Conservation (phyloP, 1,139 yeast species). For the Debaryomycetaceae sp. region DNA sequence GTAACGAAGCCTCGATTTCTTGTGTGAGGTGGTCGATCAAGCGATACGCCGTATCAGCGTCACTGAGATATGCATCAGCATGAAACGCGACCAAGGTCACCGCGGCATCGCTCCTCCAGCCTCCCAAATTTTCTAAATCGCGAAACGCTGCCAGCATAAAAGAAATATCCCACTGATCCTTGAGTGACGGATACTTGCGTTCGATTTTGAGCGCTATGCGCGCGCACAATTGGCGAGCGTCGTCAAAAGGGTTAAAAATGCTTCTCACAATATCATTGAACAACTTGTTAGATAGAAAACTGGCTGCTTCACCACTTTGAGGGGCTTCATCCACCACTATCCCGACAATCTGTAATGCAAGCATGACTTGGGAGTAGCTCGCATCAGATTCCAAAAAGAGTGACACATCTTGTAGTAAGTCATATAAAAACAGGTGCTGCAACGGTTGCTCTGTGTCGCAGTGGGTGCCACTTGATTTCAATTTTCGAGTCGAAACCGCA, state of each 20-base stretch:
- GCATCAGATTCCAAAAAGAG: conserved; percentile 39
- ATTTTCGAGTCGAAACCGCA: conserved; percentile 38
- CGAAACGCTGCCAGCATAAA: not conserved
- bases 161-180: conserved; percentile 20
- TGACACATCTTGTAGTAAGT: not conserved
- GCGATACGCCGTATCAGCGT: conserved; percentile 6
- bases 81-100: conserved; percentile 52
- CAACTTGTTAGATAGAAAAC: not conserved
- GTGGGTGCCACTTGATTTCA: not conserved
- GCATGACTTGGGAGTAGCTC: conserved; percentile 51
- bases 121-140: conserved; percentile 35
- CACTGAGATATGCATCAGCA: conserved; percentile 13
- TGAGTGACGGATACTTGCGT: conserved; percentile 9
- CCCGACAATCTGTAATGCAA: conserved; percentile 40
- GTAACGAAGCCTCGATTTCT: conserved; percentile 16
- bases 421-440: not conserved
- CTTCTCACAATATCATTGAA: conserved; percentile 17
- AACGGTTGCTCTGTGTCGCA: not conserved
- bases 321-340: conserved; percentile 22
- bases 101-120: conserved; percentile 75
- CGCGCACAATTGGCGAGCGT: conserved; percentile 48
- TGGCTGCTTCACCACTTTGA: too few species aligned
- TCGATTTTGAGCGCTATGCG: conserved; percentile 35
- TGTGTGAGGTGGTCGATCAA: conserved; percentile 22
- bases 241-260: conserved; percentile 64